These are phyloP conservation scores for Dipteronia sinensis DNA, from an alignment of 345 rosid genomes.

Conservation along the genomic window DNA sequence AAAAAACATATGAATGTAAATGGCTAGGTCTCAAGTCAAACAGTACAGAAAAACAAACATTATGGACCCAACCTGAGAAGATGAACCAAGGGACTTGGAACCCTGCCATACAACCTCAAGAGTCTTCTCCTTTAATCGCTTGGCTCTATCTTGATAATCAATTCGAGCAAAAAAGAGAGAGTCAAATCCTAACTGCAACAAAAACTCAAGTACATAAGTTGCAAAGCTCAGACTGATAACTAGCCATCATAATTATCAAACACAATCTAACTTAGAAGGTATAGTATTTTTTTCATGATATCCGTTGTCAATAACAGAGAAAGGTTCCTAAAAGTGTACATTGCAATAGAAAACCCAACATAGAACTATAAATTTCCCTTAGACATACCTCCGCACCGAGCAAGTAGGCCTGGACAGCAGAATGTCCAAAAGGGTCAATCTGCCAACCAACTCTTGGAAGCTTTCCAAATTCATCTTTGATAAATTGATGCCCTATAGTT, in stretches of 20 bases:
- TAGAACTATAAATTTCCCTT: conserved; percentile 1
- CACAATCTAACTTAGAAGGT: background rate
- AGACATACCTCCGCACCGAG: conserved; percentile 85
- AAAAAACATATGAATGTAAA: conserved; percentile 1
- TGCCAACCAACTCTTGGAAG: conserved; percentile 99
- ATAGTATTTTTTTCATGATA: background rate
- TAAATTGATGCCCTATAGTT: conserved; percentile 79
- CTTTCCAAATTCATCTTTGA: conserved; percentile 77
- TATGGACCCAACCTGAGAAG: conserved; percentile 68
- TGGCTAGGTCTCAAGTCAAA: conserved; percentile 7
- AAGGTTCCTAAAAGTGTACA: background rate
- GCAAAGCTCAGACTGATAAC: background rate
- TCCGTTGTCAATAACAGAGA: background rate
- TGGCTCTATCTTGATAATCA: conserved; percentile 94
- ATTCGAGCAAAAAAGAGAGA: conserved; percentile 93
- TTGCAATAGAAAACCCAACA: background rate
- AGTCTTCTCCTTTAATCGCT: conserved; percentile 70
- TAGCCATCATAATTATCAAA: background rate
- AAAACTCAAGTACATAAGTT: background rate
- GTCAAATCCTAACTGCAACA: conserved; percentile 85
- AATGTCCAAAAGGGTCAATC: conserved; percentile 95
- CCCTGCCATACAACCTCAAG: conserved; percentile 96
- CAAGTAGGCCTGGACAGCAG: conserved; percentile 92
- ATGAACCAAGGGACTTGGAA: conserved; percentile 85
- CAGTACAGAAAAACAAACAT: conserved; percentile 9